Evolutionary conservation across 805 yeast species (phyloP).

Genomic region (Saccharomycopsis sp.): DNA sequence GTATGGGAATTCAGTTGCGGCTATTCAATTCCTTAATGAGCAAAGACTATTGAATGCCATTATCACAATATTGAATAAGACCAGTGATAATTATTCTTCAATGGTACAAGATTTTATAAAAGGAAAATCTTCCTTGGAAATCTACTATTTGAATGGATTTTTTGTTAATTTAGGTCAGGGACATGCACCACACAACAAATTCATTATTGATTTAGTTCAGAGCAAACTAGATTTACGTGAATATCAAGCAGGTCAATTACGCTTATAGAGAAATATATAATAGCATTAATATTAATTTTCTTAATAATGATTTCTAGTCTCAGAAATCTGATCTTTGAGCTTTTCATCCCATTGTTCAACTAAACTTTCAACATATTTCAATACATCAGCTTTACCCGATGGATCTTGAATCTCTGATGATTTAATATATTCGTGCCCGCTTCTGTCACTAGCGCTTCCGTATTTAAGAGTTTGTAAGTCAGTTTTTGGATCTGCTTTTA

Average conservation of each 20-base stretch:
- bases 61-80: conserved; percentile 35
- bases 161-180: conserved; percentile 49
- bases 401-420: conserved; percentile 44
- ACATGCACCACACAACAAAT: conserved; percentile 24
- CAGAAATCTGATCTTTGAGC: conserved; percentile 64
- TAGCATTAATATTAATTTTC: not conserved
- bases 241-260: not conserved
- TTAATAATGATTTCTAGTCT: conserved; percentile 31
- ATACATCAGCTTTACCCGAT: conserved; percentile 62
- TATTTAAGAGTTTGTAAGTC: conserved; percentile 45
- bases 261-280: not conserved
- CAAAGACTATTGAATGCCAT: conserved; percentile 34
- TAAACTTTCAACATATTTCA: conserved; percentile 51
- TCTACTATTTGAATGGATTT: conserved; percentile 80
- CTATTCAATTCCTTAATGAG: conserved; percentile 26
- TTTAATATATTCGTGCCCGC: conserved; percentile 60
- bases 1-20: conserved; percentile 24
- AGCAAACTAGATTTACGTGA: conserved; percentile 13
- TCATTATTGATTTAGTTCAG: conserved; percentile 13
- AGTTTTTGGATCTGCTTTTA: conserved; percentile 40
- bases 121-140: conserved; percentile 56
- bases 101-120: conserved; percentile 47
- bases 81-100: conserved; percentile 49
- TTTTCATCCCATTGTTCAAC: conserved; percentile 66
- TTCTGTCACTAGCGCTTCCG: conserved; percentile 65